A percentile compares a stretch with the other conserved stretches of the same genome.
These are phyloP conservation scores for Boletus rufocinnamomeus DNA, from an alignment of 768 basidiomycete genomes.

Conservation along the genomic window DNA sequence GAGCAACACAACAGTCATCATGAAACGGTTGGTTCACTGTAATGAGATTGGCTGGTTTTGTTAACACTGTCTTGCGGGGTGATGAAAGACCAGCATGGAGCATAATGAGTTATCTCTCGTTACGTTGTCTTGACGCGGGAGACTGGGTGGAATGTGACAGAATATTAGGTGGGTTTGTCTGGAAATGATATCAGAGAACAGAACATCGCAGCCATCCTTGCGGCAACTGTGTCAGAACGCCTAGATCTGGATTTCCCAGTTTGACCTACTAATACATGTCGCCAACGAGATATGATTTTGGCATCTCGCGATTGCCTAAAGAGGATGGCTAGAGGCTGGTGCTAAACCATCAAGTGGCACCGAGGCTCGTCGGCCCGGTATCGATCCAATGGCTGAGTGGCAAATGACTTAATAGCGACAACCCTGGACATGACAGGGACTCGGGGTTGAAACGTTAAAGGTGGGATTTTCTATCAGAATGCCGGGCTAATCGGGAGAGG, in stretches of 20 bases:
- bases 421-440: neutral
- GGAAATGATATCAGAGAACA: too few relatives aligned
- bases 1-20: too few relatives aligned
- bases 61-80: too few relatives aligned
- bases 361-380: neutral
- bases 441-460: neutral
- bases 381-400: neutral
- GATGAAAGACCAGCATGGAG: too few relatives aligned
- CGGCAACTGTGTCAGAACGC: too few relatives aligned
- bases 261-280: neutral
- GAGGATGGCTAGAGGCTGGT: neutral
- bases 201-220: too few relatives aligned
- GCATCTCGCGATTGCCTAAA: neutral
- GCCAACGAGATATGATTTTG: neutral
- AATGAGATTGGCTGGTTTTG: too few relatives aligned
- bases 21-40: too few relatives aligned
- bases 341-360: neutral
- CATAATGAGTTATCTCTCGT: too few relatives aligned
- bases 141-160: too few relatives aligned
- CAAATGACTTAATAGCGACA: neutral
- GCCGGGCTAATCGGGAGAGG: neutral
- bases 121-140: too few relatives aligned
- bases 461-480: neutral
- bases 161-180: too few relatives aligned
- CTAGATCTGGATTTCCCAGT: neutral